These are phyloP conservation scores for Knufia petricola DNA, from an alignment of 2,329 filamentous ascomycete genomes.

Conservation along the genomic window DNA sequence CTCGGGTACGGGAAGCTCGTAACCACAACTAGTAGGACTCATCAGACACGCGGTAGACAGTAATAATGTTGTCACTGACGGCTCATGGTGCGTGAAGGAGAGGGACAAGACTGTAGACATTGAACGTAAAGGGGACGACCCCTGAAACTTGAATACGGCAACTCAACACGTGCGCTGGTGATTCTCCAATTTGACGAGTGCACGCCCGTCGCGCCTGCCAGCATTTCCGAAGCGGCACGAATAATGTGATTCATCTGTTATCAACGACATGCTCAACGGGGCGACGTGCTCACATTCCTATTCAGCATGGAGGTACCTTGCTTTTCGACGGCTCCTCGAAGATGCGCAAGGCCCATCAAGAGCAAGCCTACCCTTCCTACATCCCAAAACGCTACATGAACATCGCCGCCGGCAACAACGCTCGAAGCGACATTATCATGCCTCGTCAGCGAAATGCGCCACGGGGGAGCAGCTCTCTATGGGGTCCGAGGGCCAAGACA, in stretches of 20 bases:
- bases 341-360: background rate
- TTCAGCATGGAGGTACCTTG: conserved; percentile 1
- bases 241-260: background rate
- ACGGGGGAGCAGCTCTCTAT: too few species aligned
- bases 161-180: background rate
- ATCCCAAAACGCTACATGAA: conserved; percentile 1
- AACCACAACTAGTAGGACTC: too few species aligned
- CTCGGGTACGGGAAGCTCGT: too few species aligned
- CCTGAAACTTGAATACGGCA: background rate
- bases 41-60: too few species aligned
- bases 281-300: background rate
- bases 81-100: too few species aligned
- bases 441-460: background rate
- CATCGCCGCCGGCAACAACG: background rate
- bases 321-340: background rate
- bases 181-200: background rate
- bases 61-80: too few species aligned
- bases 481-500: too few species aligned
- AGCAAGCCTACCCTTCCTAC: background rate
- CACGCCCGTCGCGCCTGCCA: background rate
- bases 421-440: background rate
- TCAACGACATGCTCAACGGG: background rate
- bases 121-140: background rate
- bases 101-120: too few species aligned
- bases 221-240: background rate